Evolutionary conservation across 1,284 basidiomycete genomes (phyloP).

Genomic region (Volvariella surrecta): DNA sequence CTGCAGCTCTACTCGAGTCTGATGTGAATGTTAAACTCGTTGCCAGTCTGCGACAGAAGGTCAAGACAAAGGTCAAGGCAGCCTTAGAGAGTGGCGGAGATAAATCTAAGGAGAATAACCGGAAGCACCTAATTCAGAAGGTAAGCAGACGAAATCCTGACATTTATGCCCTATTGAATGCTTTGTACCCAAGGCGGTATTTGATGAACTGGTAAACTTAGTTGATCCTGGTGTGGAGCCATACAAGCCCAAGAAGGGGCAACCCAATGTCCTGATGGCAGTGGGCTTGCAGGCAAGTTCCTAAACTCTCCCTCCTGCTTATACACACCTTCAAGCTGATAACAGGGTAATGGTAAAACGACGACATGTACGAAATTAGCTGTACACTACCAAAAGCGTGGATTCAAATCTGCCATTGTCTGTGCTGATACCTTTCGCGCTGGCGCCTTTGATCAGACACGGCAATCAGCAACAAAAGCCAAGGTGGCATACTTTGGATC

Average conservation of each 20-base stretch:
- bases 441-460: conserved; percentile 98
- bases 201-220: conserved; percentile 91
- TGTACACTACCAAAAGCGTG: conserved; percentile 95
- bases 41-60: conserved; percentile 78
- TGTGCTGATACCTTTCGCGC: conserved; percentile 99
- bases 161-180: conserved; percentile 6
- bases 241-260: conserved; percentile 95
- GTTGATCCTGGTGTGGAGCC: conserved; percentile 94
- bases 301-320: conserved; percentile 1
- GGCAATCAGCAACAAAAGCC: conserved; percentile 91
- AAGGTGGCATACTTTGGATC: conserved; percentile 99
- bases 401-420: conserved; percentile 97
- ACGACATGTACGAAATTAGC: conserved; percentile 98
- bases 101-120: conserved; percentile 73
- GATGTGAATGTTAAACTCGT: conserved; percentile 99
- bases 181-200: conserved; percentile 72
- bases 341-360: conserved; percentile 93
- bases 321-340: conserved; percentile 7
- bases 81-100: conserved; percentile 63
- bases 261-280: conserved; percentile 95
- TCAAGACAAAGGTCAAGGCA: conserved; percentile 81
- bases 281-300: conserved; percentile 81
- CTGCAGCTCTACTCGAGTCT: conserved; percentile 87
- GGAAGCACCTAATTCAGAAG: conserved; percentile 87
- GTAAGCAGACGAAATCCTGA: conserved; percentile 19